A percentile compares a stretch with the other conserved stretches of the same genome.
Evolutionary conservation across 345 rosid species (phyloP).

Genomic region (Physaria fendleri): DNA sequence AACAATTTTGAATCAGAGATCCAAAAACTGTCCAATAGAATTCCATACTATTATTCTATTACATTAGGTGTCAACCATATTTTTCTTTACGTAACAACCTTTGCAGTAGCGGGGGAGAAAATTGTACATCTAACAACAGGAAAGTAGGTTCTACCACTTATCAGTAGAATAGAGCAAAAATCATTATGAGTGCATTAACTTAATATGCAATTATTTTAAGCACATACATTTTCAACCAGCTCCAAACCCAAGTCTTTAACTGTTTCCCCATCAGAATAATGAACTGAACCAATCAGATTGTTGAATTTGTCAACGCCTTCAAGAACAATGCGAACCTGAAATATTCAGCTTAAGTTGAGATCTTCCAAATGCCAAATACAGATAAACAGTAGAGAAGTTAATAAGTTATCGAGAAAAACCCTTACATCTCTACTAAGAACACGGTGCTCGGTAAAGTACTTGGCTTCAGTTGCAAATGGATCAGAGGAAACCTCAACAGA

Average conservation of each 20-base stretch:
- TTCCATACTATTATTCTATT: background rate
- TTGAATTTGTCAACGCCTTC: conserved; percentile 95
- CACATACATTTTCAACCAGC: conserved; percentile 83
- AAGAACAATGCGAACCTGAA: conserved; percentile 86
- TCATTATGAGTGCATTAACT: background rate
- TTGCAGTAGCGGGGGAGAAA: background rate
- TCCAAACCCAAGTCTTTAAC: conserved; percentile 89
- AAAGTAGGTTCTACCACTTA: background rate
- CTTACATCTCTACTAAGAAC: conserved; percentile 81
- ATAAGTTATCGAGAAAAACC: background rate
- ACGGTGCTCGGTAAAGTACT: conserved; percentile 85
- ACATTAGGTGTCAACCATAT: background rate
- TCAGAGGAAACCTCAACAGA: conserved; percentile 62
- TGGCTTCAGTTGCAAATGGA: conserved; percentile 82
- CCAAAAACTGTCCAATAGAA: background rate
- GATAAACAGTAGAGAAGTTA: background rate
- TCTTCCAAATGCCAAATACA: conserved; percentile 2
- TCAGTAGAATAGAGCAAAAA: background rate
- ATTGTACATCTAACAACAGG: background rate
- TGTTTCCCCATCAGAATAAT: conserved; percentile 79
- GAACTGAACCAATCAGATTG: conserved; percentile 91
- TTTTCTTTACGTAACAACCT: background rate
- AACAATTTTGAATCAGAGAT: background rate
- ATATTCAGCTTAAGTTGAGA: conserved; percentile 17
- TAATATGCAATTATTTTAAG: conserved; percentile 1